phyloP scores from a whole-genome alignment of 1,284 basidiomycete genomes.

The Earliella scabrosa region DNA sequence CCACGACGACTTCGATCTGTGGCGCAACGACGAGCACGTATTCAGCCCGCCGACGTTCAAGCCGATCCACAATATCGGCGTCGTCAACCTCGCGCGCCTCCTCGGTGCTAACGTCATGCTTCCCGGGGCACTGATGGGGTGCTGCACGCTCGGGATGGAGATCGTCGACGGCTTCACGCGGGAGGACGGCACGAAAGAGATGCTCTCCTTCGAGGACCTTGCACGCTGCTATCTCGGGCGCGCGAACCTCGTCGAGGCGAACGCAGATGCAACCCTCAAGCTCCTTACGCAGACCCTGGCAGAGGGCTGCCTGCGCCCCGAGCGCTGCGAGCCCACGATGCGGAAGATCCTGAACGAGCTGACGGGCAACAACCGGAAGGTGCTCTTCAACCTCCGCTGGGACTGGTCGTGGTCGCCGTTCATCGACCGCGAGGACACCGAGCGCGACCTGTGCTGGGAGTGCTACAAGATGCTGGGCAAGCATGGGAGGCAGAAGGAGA shows the following conservation, averaged over 20 bases:
- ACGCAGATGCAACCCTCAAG: slow-evolving; percentile 10
- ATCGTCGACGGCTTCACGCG: slow-evolving; percentile 12
- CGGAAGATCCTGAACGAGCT: slow-evolving; percentile 21
- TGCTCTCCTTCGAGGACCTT: slow-evolving; percentile 9
- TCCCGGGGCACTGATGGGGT: slow-evolving; percentile 11
- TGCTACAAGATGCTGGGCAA: slow-evolving; percentile 11
- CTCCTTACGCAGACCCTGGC: slow-evolving; percentile 7
- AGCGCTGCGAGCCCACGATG: slow-evolving; percentile 4
- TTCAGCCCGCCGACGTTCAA: slow-evolving; percentile 6
- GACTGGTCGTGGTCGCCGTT: slow-evolving; percentile 7
- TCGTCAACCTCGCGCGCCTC: slow-evolving; percentile 19
- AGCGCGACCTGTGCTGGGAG: slow-evolving; percentile 11
- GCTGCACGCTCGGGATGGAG: slow-evolving; percentile 16
- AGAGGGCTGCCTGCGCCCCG: not conserved
- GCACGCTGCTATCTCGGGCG: slow-evolving; percentile 8
- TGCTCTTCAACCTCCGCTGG: slow-evolving; percentile 8
- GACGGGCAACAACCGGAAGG: slow-evolving; percentile 21
- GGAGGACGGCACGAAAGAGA: slow-evolving; percentile 15
- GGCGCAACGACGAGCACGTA: not conserved
- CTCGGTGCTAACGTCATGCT: slow-evolving; percentile 2
- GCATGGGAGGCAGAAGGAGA: slow-evolving; percentile 7
- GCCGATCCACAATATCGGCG: slow-evolving; percentile 14
- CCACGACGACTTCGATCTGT: slow-evolving; percentile 3
- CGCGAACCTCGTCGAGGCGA: slow-evolving; percentile 11
- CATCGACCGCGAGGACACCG: slow-evolving; percentile 7